Conservation (phyloP, 495 filamentous ascomycete species). For the Corynascus novoguineensis region DNA sequence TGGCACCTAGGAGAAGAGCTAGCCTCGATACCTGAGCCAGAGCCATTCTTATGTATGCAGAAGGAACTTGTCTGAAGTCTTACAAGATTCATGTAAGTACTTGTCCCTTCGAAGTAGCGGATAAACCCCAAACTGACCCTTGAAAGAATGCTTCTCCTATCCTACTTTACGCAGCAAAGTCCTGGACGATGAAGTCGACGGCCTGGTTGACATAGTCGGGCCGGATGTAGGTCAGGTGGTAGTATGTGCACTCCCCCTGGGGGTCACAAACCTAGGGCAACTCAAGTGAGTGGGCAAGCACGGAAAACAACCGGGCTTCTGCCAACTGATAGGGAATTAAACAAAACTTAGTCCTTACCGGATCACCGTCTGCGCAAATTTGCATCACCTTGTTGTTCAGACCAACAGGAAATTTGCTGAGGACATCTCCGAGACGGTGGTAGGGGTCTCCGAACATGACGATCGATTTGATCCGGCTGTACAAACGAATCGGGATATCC, state of each 20-base stretch:
- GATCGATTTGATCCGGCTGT: slow-evolving; percentile 5
- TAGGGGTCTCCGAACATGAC: slow-evolving; percentile 9
- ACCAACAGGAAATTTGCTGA: not conserved
- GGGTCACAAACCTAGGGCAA: not conserved
- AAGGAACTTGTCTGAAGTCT: too few relatives aligned
- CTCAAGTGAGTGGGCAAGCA: not conserved
- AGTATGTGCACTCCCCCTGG: not conserved
- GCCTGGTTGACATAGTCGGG: not conserved
- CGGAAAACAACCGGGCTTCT: not conserved
- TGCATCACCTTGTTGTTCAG: slow-evolving; percentile 7
- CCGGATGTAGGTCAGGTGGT: slow-evolving; percentile 3
- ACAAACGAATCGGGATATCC: not conserved
- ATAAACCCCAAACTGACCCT: too few relatives aligned
- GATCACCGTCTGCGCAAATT: slow-evolving; percentile 7
- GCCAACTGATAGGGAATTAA: too few relatives aligned
- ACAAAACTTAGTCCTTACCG: not conserved
- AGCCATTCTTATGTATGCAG: too few relatives aligned
- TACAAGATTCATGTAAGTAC: too few relatives aligned
- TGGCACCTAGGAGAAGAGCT: too few relatives aligned
- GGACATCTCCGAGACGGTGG: slow-evolving; percentile 1
- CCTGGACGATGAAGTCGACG: not conserved
- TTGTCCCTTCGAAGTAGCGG: too few relatives aligned
- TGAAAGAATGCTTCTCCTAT: too few relatives aligned
- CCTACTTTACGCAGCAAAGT: not conserved
- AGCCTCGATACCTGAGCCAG: too few relatives aligned